Evolutionary conservation across 1,284 basidiomycete species (phyloP), one percentile per base, ranked within the genome.

Genomic region (Coniophora puteana): DNA sequence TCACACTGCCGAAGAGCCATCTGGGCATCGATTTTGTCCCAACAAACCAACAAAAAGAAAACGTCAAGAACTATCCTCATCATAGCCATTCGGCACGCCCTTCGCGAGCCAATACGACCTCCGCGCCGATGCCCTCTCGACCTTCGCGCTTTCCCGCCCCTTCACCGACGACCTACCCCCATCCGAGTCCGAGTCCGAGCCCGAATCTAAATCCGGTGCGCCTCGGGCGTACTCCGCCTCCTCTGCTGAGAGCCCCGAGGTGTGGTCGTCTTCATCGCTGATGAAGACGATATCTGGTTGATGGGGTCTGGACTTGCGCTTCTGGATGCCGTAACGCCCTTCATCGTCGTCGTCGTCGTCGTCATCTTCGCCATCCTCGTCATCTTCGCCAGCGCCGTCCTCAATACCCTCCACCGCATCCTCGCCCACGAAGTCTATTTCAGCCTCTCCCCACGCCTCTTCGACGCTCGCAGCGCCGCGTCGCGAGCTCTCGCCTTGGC

Each of bases 391-490:
- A 25, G 30, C 22, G 29, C 3, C 28, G 3, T 23, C n/a, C 24
- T 53, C 49, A 29, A 41, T 49, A 29, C 46, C 41, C 13, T 51
- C 53, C 32, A 59, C 57, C n/a, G n/a, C n/a, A 26, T 51, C 54
- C 23, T 51, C 51, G 21, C 37, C 46, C 29, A 40, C 48, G 23
- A 52, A 43, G 10, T 44, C 43, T 36, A 48, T 41, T 16, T 78
- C 74, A n/a, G 65, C 67, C 32, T 66, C 60, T 29, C 59, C 57
- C 62, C 63, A 65, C 7, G 54, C 71, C 16, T 61, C 59, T 44
- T 62, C 54, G n/a, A 64, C 64, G 30, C 61, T 59, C 32, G 53
- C 24, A 35, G 51, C 43, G 24, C 46, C 51, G 22, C 38, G 41
- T 29, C 46, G 45, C 41, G 14, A 39, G 26, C 14, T 43, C 27